These are phyloP conservation scores for Triticum monococcum DNA, from an alignment of 176 grass and related monocot species.

Conservation along the genomic window DNA sequence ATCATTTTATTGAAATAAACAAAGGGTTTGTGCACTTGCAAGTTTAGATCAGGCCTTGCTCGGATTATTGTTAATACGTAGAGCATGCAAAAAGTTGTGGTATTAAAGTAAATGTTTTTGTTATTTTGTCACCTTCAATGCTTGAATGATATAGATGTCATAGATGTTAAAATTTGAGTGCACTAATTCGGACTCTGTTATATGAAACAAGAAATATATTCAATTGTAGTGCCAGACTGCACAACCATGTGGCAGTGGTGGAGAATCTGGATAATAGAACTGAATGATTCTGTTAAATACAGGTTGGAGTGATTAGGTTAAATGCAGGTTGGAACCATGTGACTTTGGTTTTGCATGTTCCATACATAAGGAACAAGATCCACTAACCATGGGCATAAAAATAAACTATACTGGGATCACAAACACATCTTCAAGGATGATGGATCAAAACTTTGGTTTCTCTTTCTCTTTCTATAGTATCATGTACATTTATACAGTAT, in stretches of 20 bases:
- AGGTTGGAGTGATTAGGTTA: no score
- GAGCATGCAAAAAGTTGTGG: not conserved
- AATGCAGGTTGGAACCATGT: not conserved
- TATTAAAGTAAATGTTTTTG: not conserved
- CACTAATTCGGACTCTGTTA: not conserved
- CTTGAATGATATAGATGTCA: not conserved
- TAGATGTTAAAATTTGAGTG: not conserved
- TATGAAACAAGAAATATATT: no score
- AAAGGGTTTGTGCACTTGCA: not conserved
- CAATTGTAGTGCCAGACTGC: not conserved
- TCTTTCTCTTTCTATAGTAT: no score
- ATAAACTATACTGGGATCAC: not conserved
- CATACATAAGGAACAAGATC: not conserved
- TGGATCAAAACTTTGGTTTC: not conserved
- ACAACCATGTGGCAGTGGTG: not conserved
- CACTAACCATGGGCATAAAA: not conserved
- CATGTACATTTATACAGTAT: no score
- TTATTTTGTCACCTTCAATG: not conserved
- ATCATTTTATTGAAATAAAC: not conserved
- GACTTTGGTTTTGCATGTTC: not conserved
- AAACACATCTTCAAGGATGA: not conserved
- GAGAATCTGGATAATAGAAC: not conserved
- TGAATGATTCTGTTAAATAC: no score
- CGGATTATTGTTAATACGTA: not conserved
- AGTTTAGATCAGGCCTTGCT: no score